Percentiles rank a stretch among this genome's conserved stretches.
Evolutionary conservation across 441 rosid species (phyloP).

Genomic region (California macrophylla): DNA sequence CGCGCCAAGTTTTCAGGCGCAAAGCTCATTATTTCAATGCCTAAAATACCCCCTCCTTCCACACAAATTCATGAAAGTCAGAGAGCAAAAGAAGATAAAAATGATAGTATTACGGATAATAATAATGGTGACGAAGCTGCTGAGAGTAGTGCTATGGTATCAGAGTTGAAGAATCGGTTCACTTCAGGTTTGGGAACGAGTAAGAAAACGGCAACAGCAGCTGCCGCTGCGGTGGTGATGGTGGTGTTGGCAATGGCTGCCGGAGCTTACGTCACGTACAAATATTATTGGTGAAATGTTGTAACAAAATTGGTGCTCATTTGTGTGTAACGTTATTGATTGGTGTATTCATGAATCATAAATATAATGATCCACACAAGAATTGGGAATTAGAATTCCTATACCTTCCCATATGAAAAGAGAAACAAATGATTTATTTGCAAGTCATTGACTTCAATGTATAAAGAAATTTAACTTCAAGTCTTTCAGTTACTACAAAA

Average conservation of each 20-base stretch:
- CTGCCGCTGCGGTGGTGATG: neutral
- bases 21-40: neutral
- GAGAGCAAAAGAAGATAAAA: neutral
- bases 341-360: no score
- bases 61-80: neutral
- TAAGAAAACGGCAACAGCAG: neutral
- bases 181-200: neutral
- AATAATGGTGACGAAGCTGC: neutral
- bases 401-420: no score
- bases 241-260: neutral
- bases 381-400: no score
- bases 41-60: neutral
- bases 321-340: neutral
- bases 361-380: no score
- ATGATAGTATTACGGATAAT: neutral
- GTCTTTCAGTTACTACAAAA: no score
- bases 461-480: no score
- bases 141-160: neutral
- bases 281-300: neutral
- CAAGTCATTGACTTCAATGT: no score
- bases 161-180: neutral
- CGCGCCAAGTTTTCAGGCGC: neutral
- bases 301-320: neutral
- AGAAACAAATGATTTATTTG: no score
- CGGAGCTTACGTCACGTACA: neutral